phyloP scores from a whole-genome alignment of 192 early-diverging fungal species.

The Coemansia sp. region DNA sequence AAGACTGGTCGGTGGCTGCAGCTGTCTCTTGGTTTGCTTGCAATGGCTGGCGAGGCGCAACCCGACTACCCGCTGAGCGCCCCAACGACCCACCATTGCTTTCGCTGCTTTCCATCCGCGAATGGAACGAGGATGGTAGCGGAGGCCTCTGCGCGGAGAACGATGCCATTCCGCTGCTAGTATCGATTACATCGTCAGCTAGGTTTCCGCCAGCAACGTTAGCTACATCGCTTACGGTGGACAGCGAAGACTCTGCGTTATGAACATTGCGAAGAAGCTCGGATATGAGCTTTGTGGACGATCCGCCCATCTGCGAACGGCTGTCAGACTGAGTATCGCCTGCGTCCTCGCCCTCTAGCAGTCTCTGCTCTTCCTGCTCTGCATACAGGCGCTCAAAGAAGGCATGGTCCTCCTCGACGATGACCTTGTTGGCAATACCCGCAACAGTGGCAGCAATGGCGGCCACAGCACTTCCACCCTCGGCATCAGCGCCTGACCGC shows the following conservation, averaged over 20 bases:
- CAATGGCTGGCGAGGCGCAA: not conserved
- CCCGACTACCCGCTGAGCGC: not conserved
- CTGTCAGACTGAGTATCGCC: constrained; percentile 8
- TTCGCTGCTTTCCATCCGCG: constrained; percentile 9
- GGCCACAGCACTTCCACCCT: constrained; percentile 48
- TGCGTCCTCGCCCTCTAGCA: constrained; percentile 56
- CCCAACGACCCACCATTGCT: constrained; percentile 4
- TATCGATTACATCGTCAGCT: constrained; percentile 33
- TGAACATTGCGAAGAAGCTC: constrained; percentile 33
- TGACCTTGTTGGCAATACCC: constrained; percentile 61
- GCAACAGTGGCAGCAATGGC: constrained; percentile 51
- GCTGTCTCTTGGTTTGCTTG: not conserved
- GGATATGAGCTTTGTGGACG: constrained; percentile 26
- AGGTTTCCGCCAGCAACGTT: constrained; percentile 32
- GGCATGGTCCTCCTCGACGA: constrained; percentile 82
- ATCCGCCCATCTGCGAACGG: constrained; percentile 14
- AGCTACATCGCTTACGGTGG: constrained; percentile 26
- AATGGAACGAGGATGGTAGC: not conserved
- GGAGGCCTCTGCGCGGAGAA: constrained; percentile 2
- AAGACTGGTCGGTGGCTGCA: not conserved
- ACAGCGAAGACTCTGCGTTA: constrained; percentile 41
- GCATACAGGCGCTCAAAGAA: constrained; percentile 82
- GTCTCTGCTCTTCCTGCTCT: constrained; percentile 61
- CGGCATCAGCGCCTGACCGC: constrained; percentile 61
- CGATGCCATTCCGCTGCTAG: not conserved